Evolutionary conservation across 164 flowering plant genomes (phyloP).

Genomic region (Sextonia rubra): DNA sequence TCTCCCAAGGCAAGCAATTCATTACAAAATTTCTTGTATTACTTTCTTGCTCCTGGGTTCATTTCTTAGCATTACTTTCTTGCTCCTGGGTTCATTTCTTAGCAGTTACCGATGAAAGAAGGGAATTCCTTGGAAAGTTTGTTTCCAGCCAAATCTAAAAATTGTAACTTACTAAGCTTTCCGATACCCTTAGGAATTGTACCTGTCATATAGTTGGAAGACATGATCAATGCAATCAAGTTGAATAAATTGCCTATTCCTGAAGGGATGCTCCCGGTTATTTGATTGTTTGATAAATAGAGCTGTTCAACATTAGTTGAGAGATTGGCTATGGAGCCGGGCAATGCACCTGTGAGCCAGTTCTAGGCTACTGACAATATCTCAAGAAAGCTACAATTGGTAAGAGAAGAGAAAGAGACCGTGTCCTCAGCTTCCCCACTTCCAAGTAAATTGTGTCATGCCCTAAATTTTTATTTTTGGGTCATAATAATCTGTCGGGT

Average conservation of each 20-base stretch:
- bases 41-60: no score
- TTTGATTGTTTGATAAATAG: constrained; percentile 24
- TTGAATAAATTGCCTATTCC: constrained; percentile 25
- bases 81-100: no score
- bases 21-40: constrained; percentile 21
- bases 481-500: no score
- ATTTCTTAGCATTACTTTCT: no score
- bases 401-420: constrained; percentile 26
- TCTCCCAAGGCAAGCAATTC: not conserved
- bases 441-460: constrained; percentile 13
- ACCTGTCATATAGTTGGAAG: constrained; percentile 16
- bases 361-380: constrained; percentile 34
- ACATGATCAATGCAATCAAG: constrained; percentile 23
- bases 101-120: no score
- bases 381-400: constrained; percentile 29
- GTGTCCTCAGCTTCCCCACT: constrained; percentile 16
- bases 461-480: no score
- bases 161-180: no score
- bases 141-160: no score
- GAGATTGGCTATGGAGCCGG: constrained; percentile 45
- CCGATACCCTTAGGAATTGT: no score
- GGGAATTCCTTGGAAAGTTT: no score
- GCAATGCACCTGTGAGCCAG: constrained; percentile 35
- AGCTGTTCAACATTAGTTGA: constrained; percentile 24
- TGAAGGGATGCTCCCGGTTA: constrained; percentile 40